Evolutionary conservation across 75 land plant species (phyloP).

Genomic region (Sequoiadendron giganteum): DNA sequence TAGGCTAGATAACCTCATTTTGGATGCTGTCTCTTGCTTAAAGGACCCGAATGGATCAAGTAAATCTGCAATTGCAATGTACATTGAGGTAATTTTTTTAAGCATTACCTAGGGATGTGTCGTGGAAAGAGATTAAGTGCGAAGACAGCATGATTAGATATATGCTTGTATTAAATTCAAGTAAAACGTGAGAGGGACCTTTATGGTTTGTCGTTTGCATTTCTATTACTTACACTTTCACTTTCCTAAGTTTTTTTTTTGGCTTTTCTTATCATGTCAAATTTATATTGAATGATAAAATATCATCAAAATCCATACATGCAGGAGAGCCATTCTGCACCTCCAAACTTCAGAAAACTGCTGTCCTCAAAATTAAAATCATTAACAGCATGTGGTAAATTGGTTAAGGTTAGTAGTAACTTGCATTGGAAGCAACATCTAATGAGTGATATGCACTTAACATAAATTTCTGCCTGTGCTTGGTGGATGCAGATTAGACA

Average conservation of each 20-base stretch:
- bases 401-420: slow-evolving; percentile 58
- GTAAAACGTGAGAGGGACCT: background rate
- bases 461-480: background rate
- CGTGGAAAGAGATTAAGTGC: background rate
- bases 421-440: background rate
- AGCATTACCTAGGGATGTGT: slow-evolving; percentile 4
- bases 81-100: slow-evolving; percentile 60
- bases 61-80: slow-evolving; percentile 64
- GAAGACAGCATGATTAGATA: background rate
- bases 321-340: slow-evolving; percentile 73
- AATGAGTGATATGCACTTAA: background rate
- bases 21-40: slow-evolving; percentile 66
- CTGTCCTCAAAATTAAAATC: slow-evolving; percentile 63
- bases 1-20: slow-evolving; percentile 74
- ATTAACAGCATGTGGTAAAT: slow-evolving; percentile 54
- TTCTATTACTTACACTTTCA: background rate
- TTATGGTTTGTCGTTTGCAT: background rate
- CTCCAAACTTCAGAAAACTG: slow-evolving; percentile 57
- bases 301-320: background rate
- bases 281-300: background rate
- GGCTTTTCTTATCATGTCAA: background rate
- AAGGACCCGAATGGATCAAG: slow-evolving; percentile 79
- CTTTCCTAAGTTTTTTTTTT: background rate
- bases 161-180: background rate
- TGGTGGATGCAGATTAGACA: slow-evolving; percentile 7